phyloP scores from a whole-genome alignment of 176 grass and related monocot genomes.

The Carex pumila region DNA sequence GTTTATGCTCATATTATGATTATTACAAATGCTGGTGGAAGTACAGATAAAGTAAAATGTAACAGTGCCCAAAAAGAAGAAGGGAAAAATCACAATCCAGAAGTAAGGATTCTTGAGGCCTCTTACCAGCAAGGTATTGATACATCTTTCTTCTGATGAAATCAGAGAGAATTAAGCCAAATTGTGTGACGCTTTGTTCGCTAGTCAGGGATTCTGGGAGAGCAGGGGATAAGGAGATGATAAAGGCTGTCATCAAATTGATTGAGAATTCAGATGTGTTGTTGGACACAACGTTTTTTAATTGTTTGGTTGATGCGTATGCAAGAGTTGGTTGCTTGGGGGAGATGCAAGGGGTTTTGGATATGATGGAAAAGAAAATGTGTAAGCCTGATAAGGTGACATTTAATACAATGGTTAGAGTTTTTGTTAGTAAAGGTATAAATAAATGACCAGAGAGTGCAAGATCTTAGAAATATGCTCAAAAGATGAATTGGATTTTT shows the following conservation, averaged over 20 bases:
- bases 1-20: too few relatives aligned
- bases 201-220: slow-evolving; percentile 82
- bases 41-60: too few relatives aligned
- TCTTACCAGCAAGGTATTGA: too few relatives aligned
- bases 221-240: slow-evolving; percentile 54
- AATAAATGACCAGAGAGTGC: slow-evolving; percentile 64
- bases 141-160: slow-evolving; percentile 94
- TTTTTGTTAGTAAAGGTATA: slow-evolving; percentile 76
- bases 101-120: too few relatives aligned
- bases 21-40: too few relatives aligned
- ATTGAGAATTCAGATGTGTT: slow-evolving; percentile 74
- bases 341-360: slow-evolving; percentile 76
- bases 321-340: slow-evolving; percentile 69
- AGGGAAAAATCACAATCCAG: too few relatives aligned
- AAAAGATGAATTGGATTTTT: background rate
- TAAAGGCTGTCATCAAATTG: slow-evolving; percentile 55
- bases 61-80: too few relatives aligned
- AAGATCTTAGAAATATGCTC: slow-evolving; percentile 54
- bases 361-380: slow-evolving; percentile 56
- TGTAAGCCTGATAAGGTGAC: slow-evolving; percentile 77
- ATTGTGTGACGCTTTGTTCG: slow-evolving; percentile 86
- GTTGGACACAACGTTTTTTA: slow-evolving; percentile 86
- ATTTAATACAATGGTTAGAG: slow-evolving; percentile 86
- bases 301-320: slow-evolving; percentile 94
- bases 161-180: slow-evolving; percentile 89